Evolutionary conservation across 1,284 basidiomycete genomes (phyloP), one percentile per base, ranked within the genome.

Genomic region (Calocybe gambosa): DNA sequence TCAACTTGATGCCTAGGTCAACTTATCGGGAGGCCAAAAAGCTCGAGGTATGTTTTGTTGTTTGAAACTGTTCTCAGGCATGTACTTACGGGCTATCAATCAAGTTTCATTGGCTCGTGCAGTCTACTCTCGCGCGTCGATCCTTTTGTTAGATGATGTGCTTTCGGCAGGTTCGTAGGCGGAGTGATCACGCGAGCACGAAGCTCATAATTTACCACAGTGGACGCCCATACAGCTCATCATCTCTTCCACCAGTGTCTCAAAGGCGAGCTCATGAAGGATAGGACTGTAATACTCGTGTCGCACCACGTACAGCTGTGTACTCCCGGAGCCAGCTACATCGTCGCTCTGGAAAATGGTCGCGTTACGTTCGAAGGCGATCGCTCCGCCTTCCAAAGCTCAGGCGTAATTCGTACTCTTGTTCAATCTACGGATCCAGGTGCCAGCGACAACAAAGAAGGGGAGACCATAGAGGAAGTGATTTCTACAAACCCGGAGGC

Each of bases 1-100:
- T 38, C 12, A 31, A 13, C 20, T 28, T 20, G 23, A 20, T 43
- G 4, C 42, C 36, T 55, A 85, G 89, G 79, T 93, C 16, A 93
- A 93, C 63, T 67, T 95, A 25, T 92, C 88, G 18, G 95, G 95
- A 47, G 95, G 95, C 21, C 95, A 99, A 63, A 97, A 98, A 59
- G 93, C 93, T 26, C 75, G 95, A 70, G 85, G 85, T 85, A 3
- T 55, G 36, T 69, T 51, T 4, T 25, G 43, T 2, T 39, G 31
- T 2, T 44, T 18, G 26, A 12, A 18, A 34, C 19, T 26, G 10
- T 39, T 25, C 37, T 43, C n/a, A 47, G 33, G 42, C 33, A 19
- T 20, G 33, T 28, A 10, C 15, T 12, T 28, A 26, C n/a, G 47
- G 39, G 5, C 29, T 20, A 45, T 36, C 25, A 26, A 26, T 9